These are phyloP conservation scores for Colletotrichum eleusines DNA, from an alignment of 2,329 filamentous ascomycete species.

Conservation along the genomic window DNA sequence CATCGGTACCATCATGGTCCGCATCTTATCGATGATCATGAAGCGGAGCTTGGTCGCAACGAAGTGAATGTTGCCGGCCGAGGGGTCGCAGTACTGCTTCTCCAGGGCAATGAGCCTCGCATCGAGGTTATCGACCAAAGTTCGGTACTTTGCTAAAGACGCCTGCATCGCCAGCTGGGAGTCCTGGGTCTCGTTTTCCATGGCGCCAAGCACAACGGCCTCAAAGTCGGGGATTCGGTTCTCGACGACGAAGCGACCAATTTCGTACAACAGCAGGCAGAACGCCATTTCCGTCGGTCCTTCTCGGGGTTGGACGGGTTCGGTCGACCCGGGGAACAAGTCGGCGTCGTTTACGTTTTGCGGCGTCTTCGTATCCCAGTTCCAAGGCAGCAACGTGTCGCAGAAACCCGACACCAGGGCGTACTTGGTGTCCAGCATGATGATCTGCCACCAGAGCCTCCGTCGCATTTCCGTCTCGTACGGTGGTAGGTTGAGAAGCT, in stretches of 20 bases:
- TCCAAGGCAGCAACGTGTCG: conserved; percentile 62
- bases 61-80: conserved; percentile 64
- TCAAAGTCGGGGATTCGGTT: conserved; percentile 56
- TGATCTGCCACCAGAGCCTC: conserved; percentile 75
- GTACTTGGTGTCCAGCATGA: conserved; percentile 68
- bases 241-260: conserved; percentile 63
- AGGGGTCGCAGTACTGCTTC: conserved; percentile 63
- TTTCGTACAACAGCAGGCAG: conserved; percentile 62
- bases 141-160: conserved; percentile 57
- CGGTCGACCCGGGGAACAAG: conserved; percentile 64
- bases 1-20: conserved; percentile 60
- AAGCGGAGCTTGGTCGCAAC: conserved; percentile 62
- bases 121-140: conserved; percentile 58
- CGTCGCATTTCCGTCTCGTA: conserved; percentile 78
- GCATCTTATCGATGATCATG: conserved; percentile 63
- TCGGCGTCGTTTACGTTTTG: conserved; percentile 71
- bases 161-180: conserved; percentile 61
- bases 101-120: conserved; percentile 59
- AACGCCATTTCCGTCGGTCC: conserved; percentile 73
- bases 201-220: conserved; percentile 52
- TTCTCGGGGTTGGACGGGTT: conserved; percentile 63
- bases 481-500: conserved; percentile 65
- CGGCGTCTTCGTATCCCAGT: conserved; percentile 68
- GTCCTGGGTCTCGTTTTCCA: conserved; percentile 56
- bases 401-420: conserved; percentile 69